These are phyloP conservation scores for Dioscorea dumetorum DNA, from an alignment of 106 monocot species.

Conservation along the genomic window DNA sequence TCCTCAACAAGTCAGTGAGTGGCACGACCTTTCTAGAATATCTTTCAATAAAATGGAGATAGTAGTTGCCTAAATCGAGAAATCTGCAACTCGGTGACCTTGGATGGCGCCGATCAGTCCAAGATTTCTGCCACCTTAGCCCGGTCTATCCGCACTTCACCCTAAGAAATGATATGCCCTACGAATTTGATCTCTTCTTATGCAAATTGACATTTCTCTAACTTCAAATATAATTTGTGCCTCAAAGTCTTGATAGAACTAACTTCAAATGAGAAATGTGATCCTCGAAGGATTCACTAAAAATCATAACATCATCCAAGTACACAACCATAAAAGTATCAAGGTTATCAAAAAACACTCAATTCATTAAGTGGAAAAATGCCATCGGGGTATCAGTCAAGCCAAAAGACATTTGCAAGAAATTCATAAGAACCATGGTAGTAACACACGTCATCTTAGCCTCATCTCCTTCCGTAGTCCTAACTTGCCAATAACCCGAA, in stretches of 20 bases:
- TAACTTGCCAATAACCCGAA: too few relatives aligned
- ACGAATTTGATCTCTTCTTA: background rate
- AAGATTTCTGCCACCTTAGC: background rate
- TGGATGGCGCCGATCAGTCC: background rate
- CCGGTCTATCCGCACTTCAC: background rate
- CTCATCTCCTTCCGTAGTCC: too few relatives aligned
- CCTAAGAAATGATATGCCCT: background rate
- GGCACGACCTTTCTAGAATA: background rate
- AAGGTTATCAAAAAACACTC: background rate
- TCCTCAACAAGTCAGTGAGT: background rate
- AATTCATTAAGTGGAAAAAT: too few relatives aligned
- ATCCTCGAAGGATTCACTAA: background rate
- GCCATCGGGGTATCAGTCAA: too few relatives aligned
- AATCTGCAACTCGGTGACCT: background rate
- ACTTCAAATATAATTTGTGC: background rate
- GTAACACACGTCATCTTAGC: too few relatives aligned
- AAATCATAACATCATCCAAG: conserved; percentile 1
- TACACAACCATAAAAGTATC: background rate
- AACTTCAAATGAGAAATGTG: background rate
- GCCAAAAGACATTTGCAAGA: too few relatives aligned
- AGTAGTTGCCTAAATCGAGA: background rate
- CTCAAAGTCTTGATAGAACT: background rate
- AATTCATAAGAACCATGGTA: too few relatives aligned
- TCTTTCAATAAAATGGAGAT: too few relatives aligned
- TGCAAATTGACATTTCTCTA: background rate